Evolutionary conservation across 192 early-diverging fungal genomes (phyloP), one percentile per base, ranked within the genome.

Genomic region (Coemansia sp.): DNA sequence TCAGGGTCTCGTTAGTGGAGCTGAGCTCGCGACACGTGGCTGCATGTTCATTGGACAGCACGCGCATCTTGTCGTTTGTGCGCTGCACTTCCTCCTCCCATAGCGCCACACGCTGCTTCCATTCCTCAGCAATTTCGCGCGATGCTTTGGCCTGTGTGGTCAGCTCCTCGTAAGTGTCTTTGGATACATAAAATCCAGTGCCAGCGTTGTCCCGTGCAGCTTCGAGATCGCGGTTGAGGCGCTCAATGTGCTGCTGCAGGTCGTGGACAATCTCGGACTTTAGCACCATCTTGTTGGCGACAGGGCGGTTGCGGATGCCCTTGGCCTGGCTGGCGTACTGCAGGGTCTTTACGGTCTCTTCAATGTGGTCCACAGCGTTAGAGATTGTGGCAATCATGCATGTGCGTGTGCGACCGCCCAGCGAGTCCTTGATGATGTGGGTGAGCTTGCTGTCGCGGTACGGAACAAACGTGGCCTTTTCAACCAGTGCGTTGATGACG

Each of bases 311-410:
- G 31, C 82, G 80, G 64, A 93, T 90, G 16, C 87, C 89, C 69
- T 88, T 93, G 38, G 92, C 91, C 41, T 90, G 80, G 58, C 82
- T 84, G 2, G 90, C 92, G 60, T 93, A 93, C 39, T 92, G 87
- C 25, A 94, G 72, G 1, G 92, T 94, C 49, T 84, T 88, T 6
- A 86, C 64, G 0, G 90, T 91, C 59, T 92, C 92, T 7, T 90
- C 89, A 49, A 87, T 65, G 45, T 82, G 83, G 3, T 72, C 73
- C 58, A 82, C 83, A 3, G 92, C 88, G 0, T 91, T 92, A 11
- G 93, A 92, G 26, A 96, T 88, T 14, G 95, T 95, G 12, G 95
- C 97, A 45, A 98, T 94, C 65, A 98, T 94, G 64, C 94, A 95
- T 0, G 97, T 96, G 55, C 93, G 94, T 14, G 94, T 97, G 45